Conservation (phyloP, 306 rosid genomes). For the Mimosa pudica region DNA sequence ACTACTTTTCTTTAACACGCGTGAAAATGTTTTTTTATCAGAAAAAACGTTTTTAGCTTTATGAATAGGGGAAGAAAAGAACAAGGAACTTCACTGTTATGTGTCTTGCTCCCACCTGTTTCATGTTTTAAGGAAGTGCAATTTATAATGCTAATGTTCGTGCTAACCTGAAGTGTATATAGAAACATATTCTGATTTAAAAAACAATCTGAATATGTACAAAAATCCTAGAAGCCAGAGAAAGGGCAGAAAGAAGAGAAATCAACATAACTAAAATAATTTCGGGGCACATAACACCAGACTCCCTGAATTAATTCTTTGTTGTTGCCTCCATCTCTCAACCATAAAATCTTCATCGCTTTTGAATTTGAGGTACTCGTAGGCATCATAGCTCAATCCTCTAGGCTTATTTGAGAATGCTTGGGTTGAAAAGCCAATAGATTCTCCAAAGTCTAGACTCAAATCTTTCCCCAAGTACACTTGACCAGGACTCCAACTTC, state of each 20-base stretch:
- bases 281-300: conserved; percentile 60
- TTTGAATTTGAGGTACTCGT: conserved; percentile 62
- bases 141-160: neutral
- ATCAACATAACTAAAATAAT: conserved; percentile 43
- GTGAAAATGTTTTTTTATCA: no score
- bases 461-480: conserved; percentile 50
- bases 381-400: conserved; percentile 52
- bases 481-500: conserved; percentile 85
- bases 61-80: no score
- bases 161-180: neutral
- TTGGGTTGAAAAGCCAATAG: conserved; percentile 28
- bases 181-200: neutral
- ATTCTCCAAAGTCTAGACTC: conserved; percentile 43
- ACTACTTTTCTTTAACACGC: no score
- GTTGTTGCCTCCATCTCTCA: conserved; percentile 66
- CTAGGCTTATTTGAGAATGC: conserved; percentile 45
- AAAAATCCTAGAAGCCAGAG: neutral
- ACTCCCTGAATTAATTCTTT: conserved; percentile 60
- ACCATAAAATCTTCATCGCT: conserved; percentile 59
- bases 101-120: no score
- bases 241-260: neutral
- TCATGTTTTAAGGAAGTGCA: neutral
- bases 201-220: neutral
- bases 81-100: no score
- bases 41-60: no score